phyloP scores from a whole-genome alignment of 139 green algal genomes.

The Tetraselmis chui region DNA sequence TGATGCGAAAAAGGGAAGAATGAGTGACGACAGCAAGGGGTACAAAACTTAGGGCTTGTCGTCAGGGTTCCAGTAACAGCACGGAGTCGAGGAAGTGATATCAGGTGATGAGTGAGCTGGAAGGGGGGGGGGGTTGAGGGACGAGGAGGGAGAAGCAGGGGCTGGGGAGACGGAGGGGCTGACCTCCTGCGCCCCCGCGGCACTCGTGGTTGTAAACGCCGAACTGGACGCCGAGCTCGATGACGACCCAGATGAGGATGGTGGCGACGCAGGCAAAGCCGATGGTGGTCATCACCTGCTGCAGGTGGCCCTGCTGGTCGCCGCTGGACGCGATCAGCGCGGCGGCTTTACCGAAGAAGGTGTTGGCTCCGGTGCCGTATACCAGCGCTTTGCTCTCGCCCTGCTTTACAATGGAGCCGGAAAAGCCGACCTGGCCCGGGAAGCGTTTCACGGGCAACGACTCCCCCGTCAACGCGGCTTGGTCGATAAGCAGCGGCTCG shows the following conservation, averaged over 20 bases:
- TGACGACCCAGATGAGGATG: conserved; percentile 66
- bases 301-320: conserved; percentile 57
- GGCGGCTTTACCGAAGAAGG: conserved; percentile 85
- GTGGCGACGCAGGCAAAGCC: conserved; percentile 71
- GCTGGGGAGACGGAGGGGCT: too few relatives aligned
- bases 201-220: conserved; percentile 57
- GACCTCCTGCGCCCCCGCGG: conserved; percentile 35
- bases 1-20: conserved; percentile 18
- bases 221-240: conserved; percentile 72
- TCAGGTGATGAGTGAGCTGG: too few relatives aligned
- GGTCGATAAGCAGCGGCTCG: conserved; percentile 40
- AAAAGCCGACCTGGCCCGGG: conserved; percentile 66
- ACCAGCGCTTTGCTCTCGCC: conserved; percentile 76
- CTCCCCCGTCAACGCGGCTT: conserved; percentile 81
- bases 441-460: conserved; percentile 79
- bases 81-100: too few relatives aligned
- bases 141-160: too few relatives aligned
- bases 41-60: too few relatives aligned
- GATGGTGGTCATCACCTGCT: conserved; percentile 82
- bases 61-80: too few relatives aligned
- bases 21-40: conserved; percentile 14
- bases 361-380: conserved; percentile 72
- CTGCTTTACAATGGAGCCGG: conserved; percentile 80
- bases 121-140: too few relatives aligned
- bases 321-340: conserved; percentile 53